Evolutionary conservation across 768 basidiomycete genomes (phyloP), one percentile per base, ranked within the genome.

Genomic region (Trametes coccinea): DNA sequence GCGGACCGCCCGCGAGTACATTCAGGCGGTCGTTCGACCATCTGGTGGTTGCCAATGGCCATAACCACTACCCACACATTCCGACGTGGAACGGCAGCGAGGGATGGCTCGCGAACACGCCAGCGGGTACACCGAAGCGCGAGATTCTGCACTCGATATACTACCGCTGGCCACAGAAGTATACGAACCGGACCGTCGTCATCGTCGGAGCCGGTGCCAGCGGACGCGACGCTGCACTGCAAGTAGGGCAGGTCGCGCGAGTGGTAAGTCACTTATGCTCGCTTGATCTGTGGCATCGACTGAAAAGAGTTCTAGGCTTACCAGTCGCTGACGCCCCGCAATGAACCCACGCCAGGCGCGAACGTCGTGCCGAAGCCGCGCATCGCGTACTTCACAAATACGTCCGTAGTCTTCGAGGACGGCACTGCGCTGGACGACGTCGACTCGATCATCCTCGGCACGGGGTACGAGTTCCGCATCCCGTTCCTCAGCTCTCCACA

Each of bases 21-120:
- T 16, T 44, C 14, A 62, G 39, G 55, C 44, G 58, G 6, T 61
- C 66, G 3, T 82, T 81, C 66, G 80, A 86, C 62, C 85, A 86
- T 67, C 73, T 87, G 29, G 73, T 86, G 31, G 78, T 84, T 37
- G 83, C 82, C 27, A 78, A 73, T n/a, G 85, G 85, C 4, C 82
- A 82, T 60, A 80, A 84, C 59, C 84, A 83, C 62, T 74, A 79
- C 58, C 84, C 86, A 2, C 73, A 74, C 29, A 73, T 78, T 2
- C 79, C 79, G 5, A 62, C 65, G 5, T 85, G 81, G 73, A 69
- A 67, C 11, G 84, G 85, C 1, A 76, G 81, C 54, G 76, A 81
- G 2, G 73, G 72, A 5, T 86, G 86, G 85, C 67, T 83, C 9
- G 72, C 68, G 3, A 72, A 70, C 37, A 58, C 65, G 7, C 66